Conservation (phyloP, 2,329 filamentous ascomycete genomes). For the Knoxdaviesia capensis region DNA sequence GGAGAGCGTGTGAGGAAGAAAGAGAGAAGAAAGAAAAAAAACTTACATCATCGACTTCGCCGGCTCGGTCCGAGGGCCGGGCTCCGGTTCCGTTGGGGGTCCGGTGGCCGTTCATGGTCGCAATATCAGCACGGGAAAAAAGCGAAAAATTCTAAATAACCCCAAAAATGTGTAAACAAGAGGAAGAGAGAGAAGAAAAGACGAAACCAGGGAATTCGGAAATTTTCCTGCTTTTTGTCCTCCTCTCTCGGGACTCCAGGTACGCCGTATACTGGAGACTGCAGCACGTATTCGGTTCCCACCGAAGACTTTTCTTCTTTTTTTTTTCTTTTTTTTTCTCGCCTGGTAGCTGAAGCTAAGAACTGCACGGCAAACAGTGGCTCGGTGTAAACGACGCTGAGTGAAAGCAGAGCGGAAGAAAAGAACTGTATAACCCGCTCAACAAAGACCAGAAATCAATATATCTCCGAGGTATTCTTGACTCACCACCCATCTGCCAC, state of each 20-base stretch:
- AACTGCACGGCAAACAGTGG: too few species aligned
- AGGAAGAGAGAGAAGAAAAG: constrained; percentile 1
- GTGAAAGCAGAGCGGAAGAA: too few species aligned
- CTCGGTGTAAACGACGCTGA: too few species aligned
- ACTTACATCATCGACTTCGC: constrained; percentile 26
- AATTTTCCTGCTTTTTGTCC: not conserved
- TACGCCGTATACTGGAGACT: constrained; percentile 1
- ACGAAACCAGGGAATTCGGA: not conserved
- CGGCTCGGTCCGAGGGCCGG: constrained; percentile 15
- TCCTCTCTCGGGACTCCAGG: constrained; percentile 1
- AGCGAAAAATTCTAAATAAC: not conserved
- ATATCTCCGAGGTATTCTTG: too few species aligned
- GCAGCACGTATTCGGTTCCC: not conserved
- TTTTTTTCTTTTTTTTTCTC: not conserved
- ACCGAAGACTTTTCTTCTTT: not conserved
- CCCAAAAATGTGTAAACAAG: not conserved
- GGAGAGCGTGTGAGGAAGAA: not conserved
- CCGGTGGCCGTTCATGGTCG: not conserved
- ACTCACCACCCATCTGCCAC: too few species aligned
- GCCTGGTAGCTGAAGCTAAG: not conserved
- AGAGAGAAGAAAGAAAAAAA: not conserved
- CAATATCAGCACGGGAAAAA: not conserved
- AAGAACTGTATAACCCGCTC: too few species aligned
- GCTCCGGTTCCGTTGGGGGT: not conserved
- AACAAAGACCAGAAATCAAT: too few species aligned